Base-by-base conservation (phyloP, 768 basidiomycete genomes). In the Termitomyces sp. region DNA sequence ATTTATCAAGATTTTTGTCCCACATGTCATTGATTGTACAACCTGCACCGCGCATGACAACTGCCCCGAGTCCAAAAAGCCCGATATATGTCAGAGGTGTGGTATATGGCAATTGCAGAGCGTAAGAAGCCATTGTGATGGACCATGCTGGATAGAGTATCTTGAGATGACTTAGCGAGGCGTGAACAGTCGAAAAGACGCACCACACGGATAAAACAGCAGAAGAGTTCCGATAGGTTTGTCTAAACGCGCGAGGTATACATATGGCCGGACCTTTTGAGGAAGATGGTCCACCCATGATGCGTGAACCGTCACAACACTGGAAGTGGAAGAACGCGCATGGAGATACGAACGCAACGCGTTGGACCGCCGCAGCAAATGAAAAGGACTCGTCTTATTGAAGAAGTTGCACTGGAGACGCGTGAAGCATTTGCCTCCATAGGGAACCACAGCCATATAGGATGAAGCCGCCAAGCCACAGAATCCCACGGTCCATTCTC, bases 21-120 rank as follows among this genome's bases (percentile, higher is more conserved):
- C 97, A 98, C 85, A 99, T 86, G 67, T 99, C 97, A 69, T 99
- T 99, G 63, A 99, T 96, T 3, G 93, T 98, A 71, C 97, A 99
- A 3, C 97, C 97, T 21, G 97, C 97, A 5, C 96, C 93, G 19
- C 97, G 86, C 97, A 99, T 99, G 50, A 98, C 80, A 44, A 97
- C 63, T 0, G 97, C 94, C 1, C 97, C 97, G 10, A 87, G 68
- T 2, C 92, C 95, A 66, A 98, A 98, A 1, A 98, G 74, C 35
- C 82, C 73, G 47, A 92, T 75, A 66, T 94, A 96, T 17, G 81
- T 85, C 53, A 93, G 67, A 15, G 92, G 89, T 0, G 78, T 80
- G 2, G 82, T 79, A 46, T 80, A 75, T 0, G 94, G 89, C 5
- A 81, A 74, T 21, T 86, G 76, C 8, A 84, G 72, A 11, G 91